phyloP scores from a whole-genome alignment of 352 stramenopile species.

The Phytophthora tentaculata region DNA sequence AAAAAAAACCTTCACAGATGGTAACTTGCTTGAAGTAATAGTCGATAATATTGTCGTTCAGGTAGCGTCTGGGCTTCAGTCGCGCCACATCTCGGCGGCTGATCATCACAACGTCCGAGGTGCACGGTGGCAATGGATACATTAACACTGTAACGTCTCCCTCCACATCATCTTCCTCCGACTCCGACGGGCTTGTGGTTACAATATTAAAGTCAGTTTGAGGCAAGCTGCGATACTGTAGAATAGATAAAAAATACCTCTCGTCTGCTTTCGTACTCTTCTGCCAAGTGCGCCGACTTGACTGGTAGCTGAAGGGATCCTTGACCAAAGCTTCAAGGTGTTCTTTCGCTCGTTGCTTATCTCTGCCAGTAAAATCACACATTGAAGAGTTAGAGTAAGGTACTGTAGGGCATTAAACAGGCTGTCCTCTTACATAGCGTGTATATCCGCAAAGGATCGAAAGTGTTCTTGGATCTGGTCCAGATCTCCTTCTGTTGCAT shows the following conservation, averaged over 20 bases:
- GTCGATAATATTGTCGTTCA: constrained; percentile 94
- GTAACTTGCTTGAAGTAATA: constrained; percentile 89
- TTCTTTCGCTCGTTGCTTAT: constrained; percentile 37
- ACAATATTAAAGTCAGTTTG: too few species aligned
- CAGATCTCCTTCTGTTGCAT: constrained; percentile 33
- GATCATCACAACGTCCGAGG: constrained; percentile 79
- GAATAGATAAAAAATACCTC: too few species aligned
- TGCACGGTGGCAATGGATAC: constrained; percentile 78
- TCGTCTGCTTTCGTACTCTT: constrained; percentile 19
- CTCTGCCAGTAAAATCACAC: constrained; percentile 17
- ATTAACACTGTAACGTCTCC: constrained; percentile 53
- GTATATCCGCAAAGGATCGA: constrained; percentile 7
- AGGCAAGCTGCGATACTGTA: too few species aligned
- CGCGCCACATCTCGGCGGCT: constrained; percentile 62
- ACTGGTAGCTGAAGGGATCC: constrained; percentile 28
- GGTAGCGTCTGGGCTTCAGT: constrained; percentile 76
- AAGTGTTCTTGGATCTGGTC: constrained; percentile 28
- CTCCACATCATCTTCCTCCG: constrained; percentile 41
- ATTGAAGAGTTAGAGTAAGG: not conserved
- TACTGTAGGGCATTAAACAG: not conserved
- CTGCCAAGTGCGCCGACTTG: constrained; percentile 9
- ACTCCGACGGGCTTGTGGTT: constrained; percentile 33
- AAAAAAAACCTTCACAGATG: not conserved
- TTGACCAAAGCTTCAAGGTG: constrained; percentile 34
- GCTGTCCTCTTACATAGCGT: constrained; percentile 22